Evolutionary conservation across 83 land plant species (phyloP).

Genomic region (Thuja plicata): DNA sequence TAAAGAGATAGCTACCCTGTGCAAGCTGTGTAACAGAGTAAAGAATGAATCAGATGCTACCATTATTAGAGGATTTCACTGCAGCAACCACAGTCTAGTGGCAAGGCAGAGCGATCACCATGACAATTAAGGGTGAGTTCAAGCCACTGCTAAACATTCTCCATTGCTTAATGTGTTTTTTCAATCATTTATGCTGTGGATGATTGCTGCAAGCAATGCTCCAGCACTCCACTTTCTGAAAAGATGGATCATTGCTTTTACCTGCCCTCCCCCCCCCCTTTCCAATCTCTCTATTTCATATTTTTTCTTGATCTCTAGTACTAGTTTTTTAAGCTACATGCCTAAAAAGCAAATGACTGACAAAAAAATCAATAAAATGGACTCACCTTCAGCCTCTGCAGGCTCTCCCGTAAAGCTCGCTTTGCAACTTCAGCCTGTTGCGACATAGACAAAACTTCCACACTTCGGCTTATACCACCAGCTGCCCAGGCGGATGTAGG

Average conservation of each 20-base stretch:
- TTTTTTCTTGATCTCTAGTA: not conserved
- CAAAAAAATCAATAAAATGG: not conserved
- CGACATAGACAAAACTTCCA: slow-evolving; percentile 58
- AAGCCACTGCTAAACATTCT: not conserved
- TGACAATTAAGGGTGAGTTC: not conserved
- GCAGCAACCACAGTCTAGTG: too few relatives aligned
- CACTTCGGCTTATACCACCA: slow-evolving; percentile 32
- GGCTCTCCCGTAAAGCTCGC: slow-evolving; percentile 55
- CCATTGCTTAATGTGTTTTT: not conserved
- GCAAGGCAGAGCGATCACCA: not conserved
- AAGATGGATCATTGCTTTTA: not conserved
- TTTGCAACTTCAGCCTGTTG: slow-evolving; percentile 79
- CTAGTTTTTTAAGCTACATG: not conserved
- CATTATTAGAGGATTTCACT: too few relatives aligned
- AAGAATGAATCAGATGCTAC: not conserved
- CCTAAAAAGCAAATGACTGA: not conserved
- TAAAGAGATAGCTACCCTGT: not conserved
- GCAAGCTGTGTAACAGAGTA: not conserved
- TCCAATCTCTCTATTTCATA: too few relatives aligned
- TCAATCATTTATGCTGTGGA: not conserved
- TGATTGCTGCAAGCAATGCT: not conserved
- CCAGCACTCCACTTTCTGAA: not conserved
- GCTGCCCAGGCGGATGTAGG: slow-evolving; percentile 18
- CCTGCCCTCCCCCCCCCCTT: too few relatives aligned
- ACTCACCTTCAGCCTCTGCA: slow-evolving; percentile 59